Conservation (phyloP, 2,329 filamentous ascomycete species). For the Alternaria conjuncta region DNA sequence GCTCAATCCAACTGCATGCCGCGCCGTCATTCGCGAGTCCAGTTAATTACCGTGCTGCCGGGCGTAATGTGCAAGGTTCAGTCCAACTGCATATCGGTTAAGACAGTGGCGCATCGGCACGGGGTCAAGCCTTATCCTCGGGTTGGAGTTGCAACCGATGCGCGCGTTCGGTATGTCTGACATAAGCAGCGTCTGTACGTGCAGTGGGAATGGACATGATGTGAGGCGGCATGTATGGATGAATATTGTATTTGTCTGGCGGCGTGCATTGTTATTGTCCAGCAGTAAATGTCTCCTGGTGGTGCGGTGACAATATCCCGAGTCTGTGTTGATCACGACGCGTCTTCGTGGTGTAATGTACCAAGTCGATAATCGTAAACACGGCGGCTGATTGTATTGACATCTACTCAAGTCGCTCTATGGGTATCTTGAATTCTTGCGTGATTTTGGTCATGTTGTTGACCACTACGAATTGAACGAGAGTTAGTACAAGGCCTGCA, state of each 20-base stretch:
- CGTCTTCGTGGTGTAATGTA: too few relatives aligned
- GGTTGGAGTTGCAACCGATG: neutral
- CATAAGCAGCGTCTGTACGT: neutral
- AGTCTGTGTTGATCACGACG: neutral
- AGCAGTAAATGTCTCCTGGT: neutral
- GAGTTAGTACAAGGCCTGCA: neutral
- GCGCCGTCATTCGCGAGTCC: neutral
- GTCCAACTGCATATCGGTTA: neutral
- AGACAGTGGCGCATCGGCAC: neutral
- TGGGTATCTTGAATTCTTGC: constrained; percentile 43
- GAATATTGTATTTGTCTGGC: neutral
- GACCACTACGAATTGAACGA: constrained; percentile 11
- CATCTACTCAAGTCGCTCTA: constrained; percentile 41
- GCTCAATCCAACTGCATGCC: neutral
- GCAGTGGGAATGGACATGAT: neutral
- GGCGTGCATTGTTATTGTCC: neutral
- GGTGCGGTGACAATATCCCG: neutral
- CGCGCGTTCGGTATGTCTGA: neutral
- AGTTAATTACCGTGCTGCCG: neutral
- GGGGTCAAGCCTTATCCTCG: neutral
- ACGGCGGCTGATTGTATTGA: neutral
- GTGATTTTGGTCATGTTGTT: constrained; percentile 42
- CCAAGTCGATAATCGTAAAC: neutral
- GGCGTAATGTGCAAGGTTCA: neutral
- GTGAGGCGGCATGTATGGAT: neutral